Conservation (phyloP, 106 monocot genomes). For the Platanthera zijinensis region DNA sequence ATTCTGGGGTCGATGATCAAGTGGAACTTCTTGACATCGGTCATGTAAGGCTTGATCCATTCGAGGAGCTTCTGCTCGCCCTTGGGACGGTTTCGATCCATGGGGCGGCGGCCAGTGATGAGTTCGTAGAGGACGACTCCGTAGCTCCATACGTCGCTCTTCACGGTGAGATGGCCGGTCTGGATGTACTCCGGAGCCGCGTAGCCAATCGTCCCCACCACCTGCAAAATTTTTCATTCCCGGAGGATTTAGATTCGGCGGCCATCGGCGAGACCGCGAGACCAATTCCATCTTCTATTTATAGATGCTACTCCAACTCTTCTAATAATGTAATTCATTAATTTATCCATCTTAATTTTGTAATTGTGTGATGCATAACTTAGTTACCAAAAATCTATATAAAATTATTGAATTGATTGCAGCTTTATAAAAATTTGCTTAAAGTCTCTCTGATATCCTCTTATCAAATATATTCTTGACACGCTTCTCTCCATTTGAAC, state of each 20-base stretch:
- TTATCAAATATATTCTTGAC: too few relatives aligned
- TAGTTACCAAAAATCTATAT: too few relatives aligned
- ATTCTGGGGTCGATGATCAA: slow-evolving; percentile 62
- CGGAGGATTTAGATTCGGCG: not conserved
- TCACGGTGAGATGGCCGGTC: slow-evolving; percentile 59
- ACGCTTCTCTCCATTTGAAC: too few relatives aligned
- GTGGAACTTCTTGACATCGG: slow-evolving; percentile 52
- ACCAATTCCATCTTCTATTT: too few relatives aligned
- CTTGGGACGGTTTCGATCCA: slow-evolving; percentile 69
- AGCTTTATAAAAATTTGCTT: too few relatives aligned
- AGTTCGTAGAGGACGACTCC: slow-evolving; percentile 86
- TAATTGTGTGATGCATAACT: too few relatives aligned
- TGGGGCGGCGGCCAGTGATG: slow-evolving; percentile 64
- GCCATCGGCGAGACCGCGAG: too few relatives aligned
- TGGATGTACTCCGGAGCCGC: slow-evolving; percentile 87
- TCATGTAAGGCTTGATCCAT: slow-evolving; percentile 63
- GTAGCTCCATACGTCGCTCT: slow-evolving; percentile 89
- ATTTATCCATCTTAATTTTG: too few relatives aligned
- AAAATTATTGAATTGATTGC: too few relatives aligned
- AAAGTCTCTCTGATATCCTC: too few relatives aligned
- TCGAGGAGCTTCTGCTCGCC: slow-evolving; percentile 75
- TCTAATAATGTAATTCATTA: too few relatives aligned
- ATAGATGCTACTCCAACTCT: too few relatives aligned
- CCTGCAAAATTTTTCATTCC: slow-evolving; percentile 26
- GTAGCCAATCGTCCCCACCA: slow-evolving; percentile 82